Base-by-base conservation (phyloP, 805 yeast species). In the Starmera quercuum region DNA sequence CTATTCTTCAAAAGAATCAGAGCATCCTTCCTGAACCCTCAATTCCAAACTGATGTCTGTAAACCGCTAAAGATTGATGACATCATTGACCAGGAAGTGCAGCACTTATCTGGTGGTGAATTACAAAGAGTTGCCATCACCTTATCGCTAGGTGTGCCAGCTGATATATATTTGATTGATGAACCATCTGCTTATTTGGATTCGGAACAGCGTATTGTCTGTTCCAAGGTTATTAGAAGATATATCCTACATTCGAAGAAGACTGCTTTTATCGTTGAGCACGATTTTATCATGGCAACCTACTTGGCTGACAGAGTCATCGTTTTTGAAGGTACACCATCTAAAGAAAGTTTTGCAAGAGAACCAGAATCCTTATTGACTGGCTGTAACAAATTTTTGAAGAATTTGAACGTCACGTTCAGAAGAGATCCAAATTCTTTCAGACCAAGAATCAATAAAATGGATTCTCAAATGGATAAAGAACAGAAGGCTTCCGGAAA, bases 201-300 rank as follows among this genome's bases (percentile, higher is more conserved):
- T 68, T 90, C 97, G 39, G 99, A 92, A 66, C 99, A 92, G 68
- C 97, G 99, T 85, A 87, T 92, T 56, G 83, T 92, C 48, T 92
- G 98, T 73, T 84, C 98, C 34, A 92, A 92, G 71, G 98, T 92
- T 49, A 92, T 92, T 53, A 83, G 96, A 75, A 82, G 96, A 64
- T 92, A 87, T 58, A 84, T 92, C 54, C 68, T 92, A 59, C 98
- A 92, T 59, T 77, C 96, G 49, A 88, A 90, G 72, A 92, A 90
- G 74, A 90, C 97, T 30, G 98, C 99, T n/a, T 92, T 92, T 61
- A 72, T 92, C 52, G 99, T 92, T 39, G 99, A 92, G 80, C 99
- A 92, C 78, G 99, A 92, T 75, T 92, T 92, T 75, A 92, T 92
- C 70, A 92, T 92, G 99, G 97, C 98, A 45, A 92, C 99, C 13